Evolutionary conservation across 2,329 filamentous ascomycete genomes (phyloP), one percentile per base, ranked within the genome.

Genomic region (Immersiporthe knoxdaviesiana): DNA sequence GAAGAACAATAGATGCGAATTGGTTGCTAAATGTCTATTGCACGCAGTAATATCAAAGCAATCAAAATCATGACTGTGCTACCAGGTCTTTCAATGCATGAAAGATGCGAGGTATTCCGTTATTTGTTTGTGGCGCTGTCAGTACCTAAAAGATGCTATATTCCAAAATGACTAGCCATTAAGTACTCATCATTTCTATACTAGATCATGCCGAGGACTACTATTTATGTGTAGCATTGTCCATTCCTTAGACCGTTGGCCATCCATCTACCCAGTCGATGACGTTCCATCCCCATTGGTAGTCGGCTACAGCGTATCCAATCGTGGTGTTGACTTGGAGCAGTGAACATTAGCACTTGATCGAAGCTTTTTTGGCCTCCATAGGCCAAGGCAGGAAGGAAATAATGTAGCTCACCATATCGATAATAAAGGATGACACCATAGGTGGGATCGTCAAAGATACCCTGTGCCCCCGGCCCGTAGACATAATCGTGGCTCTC

Each of bases 371-470:
- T 16, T 24, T 21, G 27, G 6, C 24, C 11, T n/a, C 21, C 5
- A 59, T 2, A 32, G 11, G 21, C 27, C 5, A 24, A 21, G 5
- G 24, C 16, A 10, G n/a, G n/a, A 30, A 39, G 32, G 68, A 88
- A 91, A 79, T 88, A 90, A n/a, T n/a, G 4, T 80, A 80, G 1
- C 89, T 88, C 2, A 78, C 80, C 79, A 72, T 90, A 90, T 73
- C 90, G 87, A 74, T 90, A 90, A 76, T 90, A 90, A 10, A 90
- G 78, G 11, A 90, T 81, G 7, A 84, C 81, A 1, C 87, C 87
- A n/a, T 81, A 74, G 0, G 70, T 78, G 0, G 79, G 76, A 71
- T 89, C 87, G 1, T 81, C 79, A 72, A 86, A 84, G 1, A 89
- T 83, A 52, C 86, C 87, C 74, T 90, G 87, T 52, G 88, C 88